Evolutionary conservation across 768 basidiomycete species (phyloP).

Genomic region (Trametes cinnabarina): DNA sequence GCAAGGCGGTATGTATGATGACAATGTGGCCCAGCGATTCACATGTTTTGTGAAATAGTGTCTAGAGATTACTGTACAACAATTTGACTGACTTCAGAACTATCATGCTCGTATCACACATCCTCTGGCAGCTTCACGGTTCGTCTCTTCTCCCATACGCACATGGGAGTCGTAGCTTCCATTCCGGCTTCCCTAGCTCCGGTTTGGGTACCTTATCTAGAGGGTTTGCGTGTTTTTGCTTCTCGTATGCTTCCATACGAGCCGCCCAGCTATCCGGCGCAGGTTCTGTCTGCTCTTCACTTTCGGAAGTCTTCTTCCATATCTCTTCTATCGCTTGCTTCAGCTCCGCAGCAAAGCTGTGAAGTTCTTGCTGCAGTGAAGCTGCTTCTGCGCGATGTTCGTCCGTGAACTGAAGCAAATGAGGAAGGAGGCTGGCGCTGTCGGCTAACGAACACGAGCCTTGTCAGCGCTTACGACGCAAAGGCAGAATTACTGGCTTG

Average conservation of each 20-base stretch:
- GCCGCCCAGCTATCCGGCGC: conserved; percentile 25
- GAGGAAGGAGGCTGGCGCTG: conserved; percentile 64
- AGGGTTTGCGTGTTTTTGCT: conserved; percentile 24
- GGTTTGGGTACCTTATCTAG: conserved; percentile 31
- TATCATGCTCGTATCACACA: not conserved
- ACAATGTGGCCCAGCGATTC: too few relatives aligned
- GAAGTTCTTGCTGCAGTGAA: conserved; percentile 59
- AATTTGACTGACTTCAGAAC: not conserved
- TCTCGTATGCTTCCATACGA: conserved; percentile 30
- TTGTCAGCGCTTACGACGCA: conserved; percentile 1
- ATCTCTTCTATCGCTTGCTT: conserved; percentile 57
- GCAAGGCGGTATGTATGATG: too few relatives aligned
- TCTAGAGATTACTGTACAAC: not conserved
- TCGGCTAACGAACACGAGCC: conserved; percentile 51
- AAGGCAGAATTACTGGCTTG: not conserved
- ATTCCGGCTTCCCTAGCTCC: conserved; percentile 24
- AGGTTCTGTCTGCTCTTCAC: conserved; percentile 29
- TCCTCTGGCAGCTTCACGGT: not conserved
- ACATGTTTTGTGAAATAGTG: not conserved
- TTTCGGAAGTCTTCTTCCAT: conserved; percentile 51
- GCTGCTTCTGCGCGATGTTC: conserved; percentile 68
- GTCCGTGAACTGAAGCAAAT: conserved; percentile 66
- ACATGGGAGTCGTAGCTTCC: conserved; percentile 22
- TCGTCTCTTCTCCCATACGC: not conserved
- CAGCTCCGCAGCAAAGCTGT: conserved; percentile 56